Evolutionary conservation across 2,329 filamentous ascomycete genomes (phyloP), one percentile per base, ranked within the genome.

Genomic region (Fusarium miscanthi): DNA sequence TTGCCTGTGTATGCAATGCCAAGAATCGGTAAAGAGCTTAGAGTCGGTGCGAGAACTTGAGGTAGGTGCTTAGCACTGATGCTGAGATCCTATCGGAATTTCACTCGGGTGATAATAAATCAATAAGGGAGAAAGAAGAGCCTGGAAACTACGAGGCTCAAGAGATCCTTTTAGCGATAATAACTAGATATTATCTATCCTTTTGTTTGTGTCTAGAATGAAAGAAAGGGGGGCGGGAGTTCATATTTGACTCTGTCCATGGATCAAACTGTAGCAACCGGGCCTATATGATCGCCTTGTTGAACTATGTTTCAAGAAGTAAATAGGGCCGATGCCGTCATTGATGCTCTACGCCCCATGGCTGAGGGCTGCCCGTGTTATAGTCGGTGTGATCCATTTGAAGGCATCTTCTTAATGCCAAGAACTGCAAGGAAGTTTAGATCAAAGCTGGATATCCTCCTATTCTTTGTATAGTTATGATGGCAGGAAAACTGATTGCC

Each of bases 171-270:
- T 27, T 60, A 40, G 7, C 27, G 27, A 56, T 16, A 16, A 48
- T 35, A 8, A 27, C 12, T 9, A 41, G 31, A 43, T 30, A n/a
- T 33, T 51, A 27, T 51, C 49, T n/a, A 21, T 43, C 48, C 17
- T 42, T 30, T 16, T 43, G 33, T 59, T 65, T 43, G 37, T 37
- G 43, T 42, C 42, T 23, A 33, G 25, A 48, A 43, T 53, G 59
- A 65, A 37, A 56, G 65, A 65, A 69, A 69, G 46, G 66, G 66
- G 59, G 65, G 17, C 27, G 27, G 14, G 31, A 59, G 52, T 35
- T 37, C 40, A 30, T 45, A 46, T 38, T 64, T 40, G 31, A 23
- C n/a, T 38, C 38, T 35, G 35, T 35, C 42, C 30, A 25, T 31
- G 23, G 33, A 52, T n/a, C 21, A 45, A 30, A 37, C 30, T 14